Conservation (phyloP, 495 filamentous ascomycete genomes). For the Geoglossum glabrum region DNA sequence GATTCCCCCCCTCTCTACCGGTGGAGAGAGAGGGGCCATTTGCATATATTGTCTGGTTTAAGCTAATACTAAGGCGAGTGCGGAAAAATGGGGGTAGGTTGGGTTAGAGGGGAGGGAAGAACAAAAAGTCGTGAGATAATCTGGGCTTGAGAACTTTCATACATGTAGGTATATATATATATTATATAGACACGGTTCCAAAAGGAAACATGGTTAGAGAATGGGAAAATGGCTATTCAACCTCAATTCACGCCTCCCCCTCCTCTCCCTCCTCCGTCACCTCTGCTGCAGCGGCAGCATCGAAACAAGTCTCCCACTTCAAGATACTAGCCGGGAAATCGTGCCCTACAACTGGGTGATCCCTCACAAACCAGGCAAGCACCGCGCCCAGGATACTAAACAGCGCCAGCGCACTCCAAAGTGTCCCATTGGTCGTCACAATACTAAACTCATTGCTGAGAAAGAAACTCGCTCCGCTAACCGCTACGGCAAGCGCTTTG, state of each 20-base stretch:
- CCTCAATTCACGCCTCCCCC: background rate
- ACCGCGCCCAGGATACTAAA: constrained; percentile 20
- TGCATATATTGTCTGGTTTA: no score
- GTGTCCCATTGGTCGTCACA: constrained; percentile 17
- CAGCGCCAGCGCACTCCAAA: constrained; percentile 20
- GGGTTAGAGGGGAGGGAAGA: no score
- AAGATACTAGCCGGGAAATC: constrained; percentile 21
- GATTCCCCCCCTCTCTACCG: no score
- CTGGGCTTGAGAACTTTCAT: no score
- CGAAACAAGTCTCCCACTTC: constrained; percentile 26
- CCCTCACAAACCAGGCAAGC: constrained; percentile 23
- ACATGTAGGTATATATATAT: no score
- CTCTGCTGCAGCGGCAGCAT: constrained; percentile 11
- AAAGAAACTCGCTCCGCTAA: constrained; percentile 23
- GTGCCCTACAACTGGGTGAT: constrained; percentile 20
- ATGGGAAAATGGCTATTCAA: no score
- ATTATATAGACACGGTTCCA: no score
- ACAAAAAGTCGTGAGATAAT: no score
- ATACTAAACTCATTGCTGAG: constrained; percentile 21
- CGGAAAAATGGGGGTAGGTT: no score
- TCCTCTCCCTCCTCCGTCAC: background rate
- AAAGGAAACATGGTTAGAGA: no score
- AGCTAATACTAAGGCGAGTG: no score
- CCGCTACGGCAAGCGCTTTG: constrained; percentile 23
- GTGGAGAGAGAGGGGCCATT: no score